A percentile compares a stretch with the other conserved stretches of the same genome.
phyloP scores from a whole-genome alignment of 805 yeast species.

The Candida michaelii region DNA sequence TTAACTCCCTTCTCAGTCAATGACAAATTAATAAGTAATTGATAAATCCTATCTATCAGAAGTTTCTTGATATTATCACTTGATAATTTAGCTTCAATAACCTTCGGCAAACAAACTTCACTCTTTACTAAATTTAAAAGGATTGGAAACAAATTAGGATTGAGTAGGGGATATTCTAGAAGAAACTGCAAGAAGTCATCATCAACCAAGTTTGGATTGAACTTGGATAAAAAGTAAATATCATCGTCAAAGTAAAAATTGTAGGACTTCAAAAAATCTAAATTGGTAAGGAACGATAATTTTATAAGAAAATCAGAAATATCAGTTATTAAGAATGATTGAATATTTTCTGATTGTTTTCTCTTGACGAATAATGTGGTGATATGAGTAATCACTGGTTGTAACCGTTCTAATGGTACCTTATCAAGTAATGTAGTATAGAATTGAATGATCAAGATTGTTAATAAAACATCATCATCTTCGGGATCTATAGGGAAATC shows the following conservation, averaged over 20 bases:
- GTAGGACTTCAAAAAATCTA: constrained; percentile 18
- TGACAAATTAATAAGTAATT: constrained; percentile 22
- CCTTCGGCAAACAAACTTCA: constrained; percentile 16
- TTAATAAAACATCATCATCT: constrained; percentile 22
- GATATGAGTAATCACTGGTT: not conserved
- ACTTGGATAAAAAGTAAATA: constrained; percentile 20
- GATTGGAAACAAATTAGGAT: constrained; percentile 24
- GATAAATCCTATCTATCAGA: constrained; percentile 20
- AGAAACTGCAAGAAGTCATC: constrained; percentile 13
- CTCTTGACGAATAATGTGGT: constrained; percentile 2
- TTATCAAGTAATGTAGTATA: constrained; percentile 21
- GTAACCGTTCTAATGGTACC: not conserved
- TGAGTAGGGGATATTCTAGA: constrained; percentile 14
- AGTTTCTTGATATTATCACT: constrained; percentile 10
- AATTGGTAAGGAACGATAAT: constrained; percentile 19
- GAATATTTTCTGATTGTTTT: constrained; percentile 6
- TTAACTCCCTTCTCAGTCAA: constrained; percentile 16
- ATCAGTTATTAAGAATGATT: constrained; percentile 16
- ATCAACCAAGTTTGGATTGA: constrained; percentile 14
- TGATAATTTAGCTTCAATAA: constrained; percentile 14
- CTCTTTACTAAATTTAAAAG: constrained; percentile 24
- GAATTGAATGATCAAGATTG: constrained; percentile 25
- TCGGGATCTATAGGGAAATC: constrained; percentile 16
- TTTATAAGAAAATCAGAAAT: constrained; percentile 20
- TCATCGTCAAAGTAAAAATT: constrained; percentile 20